A percentile compares a stretch with the other conserved stretches of the same genome.
Conservation (phyloP, 495 filamentous ascomycete genomes). For the Penicillium soppii region DNA sequence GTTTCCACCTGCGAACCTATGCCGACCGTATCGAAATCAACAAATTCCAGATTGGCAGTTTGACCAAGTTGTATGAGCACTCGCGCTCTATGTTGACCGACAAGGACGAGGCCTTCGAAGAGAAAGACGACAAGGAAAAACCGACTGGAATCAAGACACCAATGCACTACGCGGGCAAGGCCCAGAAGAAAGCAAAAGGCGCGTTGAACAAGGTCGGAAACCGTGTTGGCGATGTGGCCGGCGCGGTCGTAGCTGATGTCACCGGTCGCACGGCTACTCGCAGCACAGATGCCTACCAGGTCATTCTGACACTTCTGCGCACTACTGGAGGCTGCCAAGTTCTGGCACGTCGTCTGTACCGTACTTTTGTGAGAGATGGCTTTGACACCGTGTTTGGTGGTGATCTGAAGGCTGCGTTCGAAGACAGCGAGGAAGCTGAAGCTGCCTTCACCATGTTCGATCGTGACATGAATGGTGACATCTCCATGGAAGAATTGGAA, state of each 20-base stretch:
- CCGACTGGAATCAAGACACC: conserved; percentile 70
- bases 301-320: conserved; percentile 70
- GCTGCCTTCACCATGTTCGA: conserved; percentile 93
- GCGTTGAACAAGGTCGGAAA: conserved; percentile 76
- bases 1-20: conserved; percentile 90
- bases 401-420: conserved; percentile 78
- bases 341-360: conserved; percentile 88
- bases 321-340: conserved; percentile 76
- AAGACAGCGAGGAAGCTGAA: conserved; percentile 84
- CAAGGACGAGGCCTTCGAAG: conserved; percentile 70
- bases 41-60: conserved; percentile 79
- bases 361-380: conserved; percentile 76
- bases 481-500: conserved; percentile 94
- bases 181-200: conserved; percentile 67
- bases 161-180: conserved; percentile 61
- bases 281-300: conserved; percentile 81
- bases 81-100: conserved; percentile 72
- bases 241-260: conserved; percentile 91
- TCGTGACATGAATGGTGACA: conserved; percentile 95
- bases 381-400: conserved; percentile 72
- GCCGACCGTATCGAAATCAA: conserved; percentile 89
- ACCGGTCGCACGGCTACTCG: conserved; percentile 74
- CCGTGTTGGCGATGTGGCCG: conserved; percentile 84
- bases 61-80: conserved; percentile 79
- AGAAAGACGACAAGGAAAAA: conserved; percentile 33